phyloP scores from a whole-genome alignment of 768 basidiomycete species.

The Clitopilus passeckerianus region DNA sequence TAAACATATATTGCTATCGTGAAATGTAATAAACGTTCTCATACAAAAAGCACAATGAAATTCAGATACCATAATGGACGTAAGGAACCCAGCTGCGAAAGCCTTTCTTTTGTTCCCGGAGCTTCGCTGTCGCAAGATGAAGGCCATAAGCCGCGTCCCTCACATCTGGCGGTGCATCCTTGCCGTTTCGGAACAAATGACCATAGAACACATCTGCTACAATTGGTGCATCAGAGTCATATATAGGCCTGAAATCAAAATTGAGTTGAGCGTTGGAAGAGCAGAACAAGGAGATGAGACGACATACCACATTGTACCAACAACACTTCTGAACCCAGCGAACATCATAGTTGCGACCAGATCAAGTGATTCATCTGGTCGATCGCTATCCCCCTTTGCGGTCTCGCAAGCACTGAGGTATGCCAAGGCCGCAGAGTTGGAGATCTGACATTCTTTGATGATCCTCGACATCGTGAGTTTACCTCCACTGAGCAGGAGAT shows the following conservation, averaged over 20 bases:
- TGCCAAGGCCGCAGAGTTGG: conserved; percentile 4
- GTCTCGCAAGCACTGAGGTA: conserved; percentile 6
- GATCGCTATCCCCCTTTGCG: conserved; percentile 7
- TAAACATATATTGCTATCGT: too few relatives aligned
- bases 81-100: background rate
- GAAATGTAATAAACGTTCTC: background rate
- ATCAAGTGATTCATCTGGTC: conserved; percentile 24
- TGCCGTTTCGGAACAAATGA: conserved; percentile 1
- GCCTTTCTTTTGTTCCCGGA: background rate
- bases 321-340: conserved; percentile 17
- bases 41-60: background rate
- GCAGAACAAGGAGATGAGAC: background rate
- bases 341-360: conserved; percentile 23
- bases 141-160: background rate
- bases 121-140: background rate
- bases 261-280: too few relatives aligned
- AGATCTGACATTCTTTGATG: conserved; percentile 5
- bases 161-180: background rate
- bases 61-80: conserved; percentile 6
- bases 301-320: conserved; percentile 31
- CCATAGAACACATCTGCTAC: conserved; percentile 5
- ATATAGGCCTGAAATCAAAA: background rate
- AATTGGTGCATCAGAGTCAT: conserved; percentile 2
- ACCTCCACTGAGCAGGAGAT: conserved; percentile 10
- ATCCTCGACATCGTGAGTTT: conserved; percentile 2